Evolutionary conservation across 2,329 filamentous ascomycete species (phyloP), one percentile per base, ranked within the genome.

Genomic region (Chalaropsis ovoidea): DNA sequence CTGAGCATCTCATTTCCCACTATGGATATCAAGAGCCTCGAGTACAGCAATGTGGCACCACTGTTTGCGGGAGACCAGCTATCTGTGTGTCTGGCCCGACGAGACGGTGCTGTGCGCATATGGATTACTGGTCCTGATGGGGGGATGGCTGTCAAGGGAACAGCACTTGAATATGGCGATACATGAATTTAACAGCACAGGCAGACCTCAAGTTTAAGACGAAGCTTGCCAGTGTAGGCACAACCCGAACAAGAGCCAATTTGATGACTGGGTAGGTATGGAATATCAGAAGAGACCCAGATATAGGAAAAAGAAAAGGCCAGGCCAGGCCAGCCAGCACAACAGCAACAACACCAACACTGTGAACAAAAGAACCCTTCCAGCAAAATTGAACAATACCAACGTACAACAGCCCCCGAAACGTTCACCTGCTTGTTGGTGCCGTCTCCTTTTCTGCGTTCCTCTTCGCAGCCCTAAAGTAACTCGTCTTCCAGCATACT

Each of bases 1-100:
- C 68, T 39, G 70, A 70, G 15, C 67, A 70, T 54, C 42, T 72
- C 24, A 66, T 65, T 65, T 58, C 19, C 67, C 5, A 67, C 66
- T 52, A 69, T 71, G 61, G 70, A 71, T 19, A 75, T 93, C 24
- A 73, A 75, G 60, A 78, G 74, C 11, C 82, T 96, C 63, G 80
- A 87, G 64, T 97, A 97, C 74, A 83, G 85, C 62, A 96, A 96
- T 73, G 74, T 95, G 31, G 84, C 87, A 10, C 92, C 93, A 15
- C 77, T 97, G 22, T 95, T 90, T 73, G 89, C 85, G 39, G 79
- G 82, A 54, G 87, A 94, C 74, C 74, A 81, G 62, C 78, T 95
- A 75, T 83, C 75, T 39, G 79, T 96, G 3, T 93, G 81, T 87
- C 15, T 80, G 82, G 68, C 78, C 74, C 70, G 69, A 13, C 69